Evolutionary conservation across 768 basidiomycete genomes (phyloP), one percentile per base, ranked within the genome.

Genomic region (Mycena olivaceomarginata): DNA sequence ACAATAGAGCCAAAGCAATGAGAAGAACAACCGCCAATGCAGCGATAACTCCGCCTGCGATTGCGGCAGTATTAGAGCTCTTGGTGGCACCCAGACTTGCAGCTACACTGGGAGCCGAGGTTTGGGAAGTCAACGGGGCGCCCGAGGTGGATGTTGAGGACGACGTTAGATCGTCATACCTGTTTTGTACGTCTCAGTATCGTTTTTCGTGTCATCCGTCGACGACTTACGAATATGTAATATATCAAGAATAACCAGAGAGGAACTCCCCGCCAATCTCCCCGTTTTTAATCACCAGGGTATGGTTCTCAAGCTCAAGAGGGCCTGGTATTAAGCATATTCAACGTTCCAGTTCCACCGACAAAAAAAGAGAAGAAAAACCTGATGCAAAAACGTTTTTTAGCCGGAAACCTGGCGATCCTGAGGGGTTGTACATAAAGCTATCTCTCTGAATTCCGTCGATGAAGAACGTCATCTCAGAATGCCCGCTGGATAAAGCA

Each of bases 11-110:
- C 15, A 84, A 45, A 39, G 78, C 75, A 53, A 80, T 67, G 25
- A 85, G 77, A 45, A 84, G 79, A 39, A 84, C 15, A 12, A 80
- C 70, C 39, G 77, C 81, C 11, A 85, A 45, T 22, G 81, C 79
- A 11, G 82, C 85, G 37, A 86, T 70, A 6, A 84, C 80, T 16
- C 78, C 84, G 46, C 86, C 85, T 18, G 83, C 84, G 22, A 86
- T 83, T 75, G 78, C 57, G 18, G 76, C 76, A 25, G 71, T 57
- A 37, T 72, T 72, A 5, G 70, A 51, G 4, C 12, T 60, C 9
- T 72, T 64, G 12, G 57, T 4, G 16, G 64, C 72, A 1, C 43
- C 56, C 15, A 46, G 10, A 6, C 4, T 37, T n/a, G 10, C 11
- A 37, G 40, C 31, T 31, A 31, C 12, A 31, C 43, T 20, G 8